phyloP scores from a whole-genome alignment of 148 eudicot species.

The Polygonum aviculare region DNA sequence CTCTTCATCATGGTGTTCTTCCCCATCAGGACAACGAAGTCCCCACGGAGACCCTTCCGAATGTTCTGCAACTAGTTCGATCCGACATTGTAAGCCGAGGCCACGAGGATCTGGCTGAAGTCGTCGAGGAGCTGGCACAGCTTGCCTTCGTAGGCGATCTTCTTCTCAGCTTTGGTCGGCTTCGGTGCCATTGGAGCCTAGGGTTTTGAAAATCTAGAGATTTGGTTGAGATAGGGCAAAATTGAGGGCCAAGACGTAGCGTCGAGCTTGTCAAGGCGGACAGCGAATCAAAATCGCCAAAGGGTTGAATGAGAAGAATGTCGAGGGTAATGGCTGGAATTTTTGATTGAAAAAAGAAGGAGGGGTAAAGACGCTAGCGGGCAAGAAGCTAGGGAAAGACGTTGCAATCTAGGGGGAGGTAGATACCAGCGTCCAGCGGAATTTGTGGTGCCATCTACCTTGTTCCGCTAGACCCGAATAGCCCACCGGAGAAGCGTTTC shows the following conservation, averaged over 20 bases:
- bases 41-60: constrained; percentile 39
- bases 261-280: not conserved
- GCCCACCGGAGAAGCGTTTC: no score
- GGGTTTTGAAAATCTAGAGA: not conserved
- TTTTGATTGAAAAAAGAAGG: no score
- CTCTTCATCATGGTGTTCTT: constrained; percentile 61
- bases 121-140: constrained; percentile 27
- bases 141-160: constrained; percentile 27
- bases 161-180: constrained; percentile 29
- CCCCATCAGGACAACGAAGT: constrained; percentile 50
- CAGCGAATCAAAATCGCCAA: not conserved
- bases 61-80: constrained; percentile 49
- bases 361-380: no score
- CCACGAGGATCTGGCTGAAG: constrained; percentile 33
- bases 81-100: constrained; percentile 46
- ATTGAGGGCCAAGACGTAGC: constrained; percentile 4
- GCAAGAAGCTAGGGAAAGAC: no score
- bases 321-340: no score
- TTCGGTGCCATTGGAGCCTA: constrained; percentile 25
- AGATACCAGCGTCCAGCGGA: no score
- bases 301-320: no score
- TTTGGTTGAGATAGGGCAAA: not conserved
- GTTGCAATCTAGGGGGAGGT: no score
- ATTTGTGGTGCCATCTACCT: no score
- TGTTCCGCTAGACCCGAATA: no score